These are phyloP conservation scores for Liquidambar formosana DNA, from an alignment of 164 flowering plant species.

Conservation along the genomic window DNA sequence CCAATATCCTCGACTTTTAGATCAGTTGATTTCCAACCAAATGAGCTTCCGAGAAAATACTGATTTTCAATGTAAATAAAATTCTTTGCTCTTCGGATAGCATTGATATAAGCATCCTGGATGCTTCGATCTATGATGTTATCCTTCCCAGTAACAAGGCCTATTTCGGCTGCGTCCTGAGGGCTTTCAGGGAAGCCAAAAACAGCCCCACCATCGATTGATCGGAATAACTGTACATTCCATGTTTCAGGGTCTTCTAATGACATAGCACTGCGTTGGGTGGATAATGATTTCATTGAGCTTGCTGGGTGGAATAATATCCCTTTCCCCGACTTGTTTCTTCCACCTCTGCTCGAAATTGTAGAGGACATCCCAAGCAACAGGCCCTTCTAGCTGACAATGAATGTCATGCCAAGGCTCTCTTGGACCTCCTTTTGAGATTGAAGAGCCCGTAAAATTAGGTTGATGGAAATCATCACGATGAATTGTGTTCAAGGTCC, in stretches of 20 bases:
- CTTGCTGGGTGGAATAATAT: conserved; percentile 19
- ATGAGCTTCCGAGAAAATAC: conserved; percentile 73
- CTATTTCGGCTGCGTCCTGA: conserved; percentile 34
- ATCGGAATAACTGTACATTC: conserved; percentile 69
- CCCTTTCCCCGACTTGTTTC: conserved; percentile 37
- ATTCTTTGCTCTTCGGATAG: conserved; percentile 64
- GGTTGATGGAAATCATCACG: conserved; percentile 71
- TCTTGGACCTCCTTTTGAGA: conserved; percentile 70
- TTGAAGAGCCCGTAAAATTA: conserved; percentile 51
- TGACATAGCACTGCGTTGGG: conserved; percentile 26
- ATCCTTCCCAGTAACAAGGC: conserved; percentile 59
- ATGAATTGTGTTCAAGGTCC: conserved; percentile 48
- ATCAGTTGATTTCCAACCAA: conserved; percentile 43
- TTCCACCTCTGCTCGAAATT: conserved; percentile 78
- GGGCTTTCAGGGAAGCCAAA: conserved; percentile 44
- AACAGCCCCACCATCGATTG: conserved; percentile 68
- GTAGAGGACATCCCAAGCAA: conserved; percentile 75
- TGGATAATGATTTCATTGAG: conserved; percentile 28
- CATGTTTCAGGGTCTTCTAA: conserved; percentile 40
- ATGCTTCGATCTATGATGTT: conserved; percentile 60
- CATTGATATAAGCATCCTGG: conserved; percentile 69
- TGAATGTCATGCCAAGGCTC: conserved; percentile 90
- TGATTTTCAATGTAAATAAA: conserved; percentile 81
- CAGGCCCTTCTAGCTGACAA: conserved; percentile 63
- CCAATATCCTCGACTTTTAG: conserved; percentile 38